Evolutionary conservation across 768 basidiomycete genomes (phyloP), one percentile per base, ranked within the genome.

Genomic region (Hygrophorus pudorinus): DNA sequence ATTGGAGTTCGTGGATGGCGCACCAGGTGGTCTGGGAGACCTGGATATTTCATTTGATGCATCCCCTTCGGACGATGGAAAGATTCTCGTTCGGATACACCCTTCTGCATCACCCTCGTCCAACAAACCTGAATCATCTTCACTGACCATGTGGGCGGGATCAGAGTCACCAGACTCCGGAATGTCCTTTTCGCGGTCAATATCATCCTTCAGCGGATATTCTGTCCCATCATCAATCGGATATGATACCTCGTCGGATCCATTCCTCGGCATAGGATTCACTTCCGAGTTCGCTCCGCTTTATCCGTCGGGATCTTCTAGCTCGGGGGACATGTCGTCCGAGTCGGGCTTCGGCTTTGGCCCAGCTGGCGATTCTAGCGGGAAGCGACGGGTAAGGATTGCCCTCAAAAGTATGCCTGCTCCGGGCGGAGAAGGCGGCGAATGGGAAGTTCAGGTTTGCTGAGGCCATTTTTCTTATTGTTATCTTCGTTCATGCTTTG

Each of bases 401-500:
- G 77, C 81, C 21, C 63, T 84, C 49, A 81, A 77, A 62, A 78
- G 72, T 53, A 63, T 79, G 61, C 80, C 81, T 1, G 67, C 67
- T 16, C 62, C 71, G 24, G 79, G 78, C 37, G 72, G 72, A 49
- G 78, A 81, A 58, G 79, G 79, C 38, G 82, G 81, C 48, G 82
- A 84, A 64, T 85, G 83, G 82, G 82, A 86, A 59, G 80, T 86
- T 37, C 75, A 81, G 57, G 65, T 84, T 41, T 82, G 79, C 60
- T 83, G 63, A 67, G 3, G 11, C 29, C 16, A 13, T 13, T 37
- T 4, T 18, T 38, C 4, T 20, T 17, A 11, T 27, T n/a, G 28
- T 24, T 18, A 30, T 13, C 13, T 20, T 20, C 21, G 8, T 33
- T 24, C 7, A 24, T 24, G 24, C 24, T 24, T 7, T 24, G 24